Evolutionary conservation across 2,329 filamentous ascomycete species (phyloP).

Genomic region (Aspergillus sclerotialis): DNA sequence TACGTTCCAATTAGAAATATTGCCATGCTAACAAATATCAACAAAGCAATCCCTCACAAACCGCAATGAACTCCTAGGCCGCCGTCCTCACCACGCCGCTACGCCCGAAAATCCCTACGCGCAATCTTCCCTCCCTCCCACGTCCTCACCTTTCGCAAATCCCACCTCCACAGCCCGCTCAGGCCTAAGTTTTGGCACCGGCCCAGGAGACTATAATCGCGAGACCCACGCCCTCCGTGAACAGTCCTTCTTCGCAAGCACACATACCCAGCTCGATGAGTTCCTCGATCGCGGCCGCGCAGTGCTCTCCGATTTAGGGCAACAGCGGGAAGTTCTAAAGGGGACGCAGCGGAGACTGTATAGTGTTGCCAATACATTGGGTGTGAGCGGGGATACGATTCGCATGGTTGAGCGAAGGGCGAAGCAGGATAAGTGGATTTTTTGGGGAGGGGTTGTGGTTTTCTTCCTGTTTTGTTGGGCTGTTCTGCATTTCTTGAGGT

Average conservation of each 20-base stretch:
- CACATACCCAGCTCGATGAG: constrained; percentile 82
- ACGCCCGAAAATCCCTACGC: constrained; percentile 93
- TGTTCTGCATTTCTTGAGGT: constrained; percentile 77
- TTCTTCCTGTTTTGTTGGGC: constrained; percentile 92
- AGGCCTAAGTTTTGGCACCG: constrained; percentile 40
- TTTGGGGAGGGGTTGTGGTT: constrained; percentile 74
- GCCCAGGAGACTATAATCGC: constrained; percentile 53
- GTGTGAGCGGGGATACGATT: constrained; percentile 91
- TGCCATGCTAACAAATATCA: constrained; percentile 2
- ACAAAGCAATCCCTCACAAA: constrained; percentile 56
- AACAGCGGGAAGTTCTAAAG: constrained; percentile 92
- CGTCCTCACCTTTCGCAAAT: constrained; percentile 35
- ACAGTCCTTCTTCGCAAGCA: constrained; percentile 76
- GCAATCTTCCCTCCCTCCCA: constrained; percentile 43
- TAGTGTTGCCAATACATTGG: constrained; percentile 86
- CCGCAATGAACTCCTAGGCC: constrained; percentile 74
- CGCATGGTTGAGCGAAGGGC: constrained; percentile 90
- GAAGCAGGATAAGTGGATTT: constrained; percentile 97
- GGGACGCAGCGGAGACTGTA: constrained; percentile 87
- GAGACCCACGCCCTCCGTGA: constrained; percentile 83
- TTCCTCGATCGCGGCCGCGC: constrained; percentile 87
- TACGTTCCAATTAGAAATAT: no score
- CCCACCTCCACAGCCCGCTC: constrained; percentile 24
- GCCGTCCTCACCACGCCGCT: constrained; percentile 69
- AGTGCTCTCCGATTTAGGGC: constrained; percentile 77